A percentile compares a stretch with the other conserved stretches of the same genome.
Evolutionary conservation across 306 rosid genomes (phyloP).

Genomic region (Medicago arabica): DNA sequence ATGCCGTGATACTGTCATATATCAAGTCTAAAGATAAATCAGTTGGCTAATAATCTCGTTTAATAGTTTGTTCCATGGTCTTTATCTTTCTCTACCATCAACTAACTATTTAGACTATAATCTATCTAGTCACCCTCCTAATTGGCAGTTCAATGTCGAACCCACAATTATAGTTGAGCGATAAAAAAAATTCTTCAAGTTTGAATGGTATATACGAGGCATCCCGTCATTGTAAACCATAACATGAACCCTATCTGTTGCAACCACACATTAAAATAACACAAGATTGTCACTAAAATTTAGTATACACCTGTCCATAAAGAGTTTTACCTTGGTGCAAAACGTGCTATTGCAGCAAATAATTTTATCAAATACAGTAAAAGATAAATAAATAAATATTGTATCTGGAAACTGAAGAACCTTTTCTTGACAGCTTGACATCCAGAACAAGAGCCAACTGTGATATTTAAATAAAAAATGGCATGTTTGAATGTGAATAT

Average conservation of each 20-base stretch:
- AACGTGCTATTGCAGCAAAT: neutral
- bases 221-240: neutral
- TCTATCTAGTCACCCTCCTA: slow-evolving; percentile 1
- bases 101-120: slow-evolving; percentile 1
- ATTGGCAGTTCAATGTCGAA: neutral
- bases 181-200: neutral
- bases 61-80: neutral
- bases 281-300: slow-evolving; percentile 1
- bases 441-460: neutral
- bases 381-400: neutral
- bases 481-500: slow-evolving; percentile 1
- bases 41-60: neutral
- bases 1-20: neutral
- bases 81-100: neutral
- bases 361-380: neutral
- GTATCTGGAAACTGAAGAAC: neutral
- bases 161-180: neutral
- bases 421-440: neutral
- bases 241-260: neutral
- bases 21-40: neutral
- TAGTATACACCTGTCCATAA: neutral
- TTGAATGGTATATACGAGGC: neutral
- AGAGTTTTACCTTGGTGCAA: neutral
- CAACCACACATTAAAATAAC: slow-evolving; percentile 16
- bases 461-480: slow-evolving; percentile 17